Base-by-base conservation (phyloP, 495 filamentous ascomycete genomes). In the Trichoderma parareesei region DNA sequence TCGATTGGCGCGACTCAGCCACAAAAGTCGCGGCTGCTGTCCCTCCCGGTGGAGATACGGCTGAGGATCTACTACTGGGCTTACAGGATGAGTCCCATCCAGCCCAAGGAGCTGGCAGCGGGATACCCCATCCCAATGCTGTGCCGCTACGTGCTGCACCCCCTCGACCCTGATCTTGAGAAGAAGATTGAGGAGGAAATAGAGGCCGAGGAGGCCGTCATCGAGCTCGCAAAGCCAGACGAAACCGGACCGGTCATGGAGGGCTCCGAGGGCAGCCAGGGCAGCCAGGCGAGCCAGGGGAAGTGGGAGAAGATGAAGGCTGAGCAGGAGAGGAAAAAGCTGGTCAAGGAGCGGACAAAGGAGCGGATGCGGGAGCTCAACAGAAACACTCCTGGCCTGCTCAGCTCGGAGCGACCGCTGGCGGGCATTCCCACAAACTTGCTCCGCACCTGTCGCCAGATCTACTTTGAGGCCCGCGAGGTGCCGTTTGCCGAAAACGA, bases 61-160 rank as follows among this genome's bases (percentile, higher is more conserved):
- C 66, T 71, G 27, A 68, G 72, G 60, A 72, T 78, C 61, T 78
- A 77, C 66, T 60, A 59, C 64, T 72, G 67, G 68, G 43, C 74
- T 3, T 70, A 74, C 65, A 65, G 70, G 63, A 49, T 69, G 46
- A 70, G 38, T 48, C 66, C 68, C 8, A 57, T 57, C 33, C 78
- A 80, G 40, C 79, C 83, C 63, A 75, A 76, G 4, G 79, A 84
- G 46, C 67, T 77, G 27, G 62, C 64, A 7, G 73, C 69, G 40
- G 69, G 71, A 61, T 74, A 73, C 65, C 74, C 72, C 33, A 71
- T 68, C 27, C 69, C 71, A 18, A 41, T 63, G n/a, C 63, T 67
- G 49, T 66, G 68, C 14, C 64, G 67, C n/a, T 71, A 75, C 53
- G 60, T 70, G 61, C 67, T 75, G 41, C 60, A 66, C 53, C 53